Evolutionary conservation across 257 asterid species (phyloP).

Genomic region (Cynanchum wilfordii): DNA sequence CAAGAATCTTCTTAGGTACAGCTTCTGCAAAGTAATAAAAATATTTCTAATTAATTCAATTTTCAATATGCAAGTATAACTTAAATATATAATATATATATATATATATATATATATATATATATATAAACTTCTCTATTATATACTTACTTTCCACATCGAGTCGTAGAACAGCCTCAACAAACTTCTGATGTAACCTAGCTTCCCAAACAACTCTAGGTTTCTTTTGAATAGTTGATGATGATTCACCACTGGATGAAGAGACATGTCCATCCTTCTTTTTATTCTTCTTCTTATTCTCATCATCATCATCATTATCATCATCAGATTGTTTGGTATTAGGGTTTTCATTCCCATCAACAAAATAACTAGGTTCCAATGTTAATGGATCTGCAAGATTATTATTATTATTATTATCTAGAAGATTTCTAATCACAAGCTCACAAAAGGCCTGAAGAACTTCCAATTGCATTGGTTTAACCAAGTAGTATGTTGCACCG

Average conservation of each 20-base stretch:
- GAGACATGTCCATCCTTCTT: not conserved
- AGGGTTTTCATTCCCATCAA: no score
- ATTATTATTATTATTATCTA: no score
- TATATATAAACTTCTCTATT: no score
- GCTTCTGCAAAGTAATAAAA: conserved; percentile 40
- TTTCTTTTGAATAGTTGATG: conserved; percentile 47
- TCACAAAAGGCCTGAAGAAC: conserved; percentile 66
- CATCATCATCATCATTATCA: conserved; percentile 36
- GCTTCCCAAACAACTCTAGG: conserved; percentile 66
- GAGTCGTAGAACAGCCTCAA: conserved; percentile 52
- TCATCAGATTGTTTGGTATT: no score
- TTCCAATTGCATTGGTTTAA: conserved; percentile 59
- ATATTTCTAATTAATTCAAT: no score
- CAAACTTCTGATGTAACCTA: conserved; percentile 58
- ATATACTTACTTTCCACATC: conserved; percentile 55
- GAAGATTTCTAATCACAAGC: conserved; percentile 47
- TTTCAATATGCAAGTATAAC: no score
- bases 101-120: not conserved
- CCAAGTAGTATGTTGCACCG: conserved; percentile 70
- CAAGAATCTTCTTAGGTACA: conserved; percentile 70
- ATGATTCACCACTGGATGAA: conserved; percentile 37
- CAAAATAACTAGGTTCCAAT: no score
- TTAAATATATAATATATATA: no score
- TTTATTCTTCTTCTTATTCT: no score
- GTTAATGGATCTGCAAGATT: no score